phyloP scores from a whole-genome alignment of 306 rosid species.

The Pachyrhizus erosus region DNA sequence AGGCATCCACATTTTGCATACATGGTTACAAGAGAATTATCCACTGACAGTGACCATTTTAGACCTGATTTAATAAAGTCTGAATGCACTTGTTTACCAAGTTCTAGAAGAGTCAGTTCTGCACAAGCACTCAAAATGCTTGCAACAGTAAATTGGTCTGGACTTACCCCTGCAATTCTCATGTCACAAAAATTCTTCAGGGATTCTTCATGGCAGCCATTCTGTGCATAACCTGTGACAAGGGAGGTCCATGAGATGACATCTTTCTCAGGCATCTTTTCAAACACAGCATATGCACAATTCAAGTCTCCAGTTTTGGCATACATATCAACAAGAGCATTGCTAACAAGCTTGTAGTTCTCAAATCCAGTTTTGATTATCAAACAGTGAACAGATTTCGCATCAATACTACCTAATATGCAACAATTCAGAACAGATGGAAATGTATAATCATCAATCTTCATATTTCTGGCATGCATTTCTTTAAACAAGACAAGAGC shows the following conservation, averaged over 20 bases:
- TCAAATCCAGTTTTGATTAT: slow-evolving; percentile 78
- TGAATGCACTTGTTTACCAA: slow-evolving; percentile 85
- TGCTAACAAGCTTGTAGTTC: slow-evolving; percentile 67
- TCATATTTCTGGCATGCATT: slow-evolving; percentile 74
- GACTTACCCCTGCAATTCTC: slow-evolving; percentile 67
- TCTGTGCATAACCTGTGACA: slow-evolving; percentile 80
- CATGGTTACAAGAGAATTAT: slow-evolving; percentile 86
- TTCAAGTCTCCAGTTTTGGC: slow-evolving; percentile 66
- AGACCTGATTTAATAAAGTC: slow-evolving; percentile 71
- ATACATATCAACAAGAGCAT: slow-evolving; percentile 91
- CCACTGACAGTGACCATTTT: slow-evolving; percentile 60
- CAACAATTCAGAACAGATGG: slow-evolving; percentile 83
- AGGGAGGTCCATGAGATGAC: slow-evolving; percentile 95
- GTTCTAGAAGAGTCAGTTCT: slow-evolving; percentile 74
- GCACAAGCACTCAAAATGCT: slow-evolving; percentile 85
- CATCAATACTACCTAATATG: slow-evolving; percentile 46
- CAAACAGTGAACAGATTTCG: slow-evolving; percentile 67
- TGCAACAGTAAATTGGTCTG: slow-evolving; percentile 75
- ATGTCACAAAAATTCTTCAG: slow-evolving; percentile 67
- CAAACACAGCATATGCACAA: slow-evolving; percentile 67
- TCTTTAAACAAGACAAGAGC: slow-evolving; percentile 68
- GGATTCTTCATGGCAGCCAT: slow-evolving; percentile 72
- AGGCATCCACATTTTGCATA: slow-evolving; percentile 92
- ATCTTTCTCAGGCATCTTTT: slow-evolving; percentile 68
- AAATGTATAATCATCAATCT: slow-evolving; percentile 76